Evolutionary conservation across 352 stramenopile genomes (phyloP), one percentile per base, ranked within the genome.

Genomic region (Globisporangium okanoganense): DNA sequence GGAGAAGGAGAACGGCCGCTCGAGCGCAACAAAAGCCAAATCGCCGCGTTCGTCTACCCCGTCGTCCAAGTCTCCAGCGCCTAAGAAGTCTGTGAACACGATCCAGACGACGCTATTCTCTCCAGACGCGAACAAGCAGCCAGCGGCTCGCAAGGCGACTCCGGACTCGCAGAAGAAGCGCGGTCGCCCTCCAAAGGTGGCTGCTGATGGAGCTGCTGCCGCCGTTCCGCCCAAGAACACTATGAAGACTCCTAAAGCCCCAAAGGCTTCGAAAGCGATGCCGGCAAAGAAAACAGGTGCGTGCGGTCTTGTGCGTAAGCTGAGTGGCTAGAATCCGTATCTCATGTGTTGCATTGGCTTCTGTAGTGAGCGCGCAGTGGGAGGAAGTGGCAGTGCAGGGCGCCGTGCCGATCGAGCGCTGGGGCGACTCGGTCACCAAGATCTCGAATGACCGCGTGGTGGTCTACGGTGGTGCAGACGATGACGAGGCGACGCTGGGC

Each of bases 381-480:
- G 69, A 72, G n/a, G 53, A 65, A 33, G 54, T 92, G 10, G 66
- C 75, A 29, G 62, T 69, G 29, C 57, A 70, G 8, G 85, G 75
- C 2, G 61, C 27, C 8, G 24, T 41, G 4, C 79, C 81, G 0
- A 44, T 58, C 43, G 83, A 86, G 56, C 83, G 92, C 38, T 98
- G 94, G 94, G 94, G 92, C 47, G 87, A 96, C 61, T 95, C 82
- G 0, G 88, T 89, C 51, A 97, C 92, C 5, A 79, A 82, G 61
- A 96, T 98, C 59, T 87, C 87, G 18, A 72, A 94, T 53, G 71
- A 89, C 45, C 82, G 87, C 20, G 70, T 98, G 12, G 79, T 98
- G 13, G 68, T 98, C 5, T 98, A 98, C 62, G 94, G 94, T 31
- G 94, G 94, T 38, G 90, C 95, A 47, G 85, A 94, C 57, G 86